phyloP scores from a whole-genome alignment of 306 rosid species.

The Acmispon strigosus region DNA sequence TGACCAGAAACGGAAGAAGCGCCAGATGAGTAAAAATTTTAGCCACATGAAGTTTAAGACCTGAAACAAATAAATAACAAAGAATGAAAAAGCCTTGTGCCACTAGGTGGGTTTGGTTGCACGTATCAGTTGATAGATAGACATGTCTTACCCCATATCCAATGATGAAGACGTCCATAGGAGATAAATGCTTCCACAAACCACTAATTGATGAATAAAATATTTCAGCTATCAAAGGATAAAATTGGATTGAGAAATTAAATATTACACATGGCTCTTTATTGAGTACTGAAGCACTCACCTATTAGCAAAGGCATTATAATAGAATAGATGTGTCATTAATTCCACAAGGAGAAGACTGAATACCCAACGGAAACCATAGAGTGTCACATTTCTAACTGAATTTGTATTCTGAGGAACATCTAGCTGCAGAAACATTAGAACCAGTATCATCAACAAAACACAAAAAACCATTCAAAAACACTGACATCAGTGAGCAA shows the following conservation, averaged over 20 bases:
- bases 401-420: conserved; percentile 55
- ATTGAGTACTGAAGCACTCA: conserved; percentile 27
- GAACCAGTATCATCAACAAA: conserved; percentile 12
- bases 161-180: conserved; percentile 72
- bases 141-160: conserved; percentile 87
- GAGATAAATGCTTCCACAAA: conserved; percentile 70
- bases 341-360: conserved; percentile 73
- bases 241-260: background rate
- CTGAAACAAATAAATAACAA: conserved; percentile 39
- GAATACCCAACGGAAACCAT: conserved; percentile 75
- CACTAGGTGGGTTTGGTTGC: conserved; percentile 2
- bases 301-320: conserved; percentile 92
- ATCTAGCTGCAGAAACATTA: conserved; percentile 57
- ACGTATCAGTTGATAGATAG: background rate
- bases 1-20: conserved; percentile 89
- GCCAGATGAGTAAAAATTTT: conserved; percentile 87
- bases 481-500: background rate
- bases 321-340: conserved; percentile 73
- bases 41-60: conserved; percentile 97
- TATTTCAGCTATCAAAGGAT: conserved; percentile 23
- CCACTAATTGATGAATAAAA: conserved; percentile 44
- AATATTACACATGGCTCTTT: background rate
- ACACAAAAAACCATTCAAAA: conserved; percentile 4
- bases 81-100: conserved; percentile 3
- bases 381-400: conserved; percentile 37